Evolutionary conservation across 2,329 filamentous ascomycete genomes (phyloP).

Genomic region (Microsporum ferrugineum): DNA sequence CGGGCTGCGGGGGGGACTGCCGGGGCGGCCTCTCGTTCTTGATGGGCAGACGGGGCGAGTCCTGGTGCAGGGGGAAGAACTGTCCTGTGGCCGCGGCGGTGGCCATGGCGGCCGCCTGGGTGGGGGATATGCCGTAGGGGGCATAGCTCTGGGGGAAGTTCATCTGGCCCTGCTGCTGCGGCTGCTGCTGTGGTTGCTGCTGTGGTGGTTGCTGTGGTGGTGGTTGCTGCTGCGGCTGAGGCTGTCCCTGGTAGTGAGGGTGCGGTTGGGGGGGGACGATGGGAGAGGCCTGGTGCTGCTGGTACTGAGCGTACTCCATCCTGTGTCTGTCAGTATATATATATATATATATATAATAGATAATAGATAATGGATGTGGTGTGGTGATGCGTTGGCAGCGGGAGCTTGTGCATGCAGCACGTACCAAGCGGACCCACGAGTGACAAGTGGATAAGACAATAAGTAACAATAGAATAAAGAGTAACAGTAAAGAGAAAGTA

Average conservation of each 20-base stretch:
- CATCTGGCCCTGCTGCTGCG: slow-evolving; percentile 52
- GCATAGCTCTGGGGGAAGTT: slow-evolving; percentile 71
- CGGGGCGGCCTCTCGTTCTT: slow-evolving; percentile 62
- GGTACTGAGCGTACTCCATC: slow-evolving; percentile 2
- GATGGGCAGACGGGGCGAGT: slow-evolving; percentile 67
- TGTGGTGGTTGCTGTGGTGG: slow-evolving; percentile 47
- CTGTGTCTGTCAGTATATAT: background rate
- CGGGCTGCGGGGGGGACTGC: slow-evolving; percentile 53
- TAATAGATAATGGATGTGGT: background rate
- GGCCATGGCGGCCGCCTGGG: slow-evolving; percentile 85
- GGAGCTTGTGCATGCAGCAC: background rate
- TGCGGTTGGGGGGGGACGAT: slow-evolving; percentile 66
- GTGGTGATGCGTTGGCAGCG: slow-evolving; percentile 13
- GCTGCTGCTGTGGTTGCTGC: slow-evolving; percentile 49
- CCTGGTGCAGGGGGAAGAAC: slow-evolving; percentile 61
- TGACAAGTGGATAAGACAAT: background rate
- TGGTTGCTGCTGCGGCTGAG: slow-evolving; percentile 48
- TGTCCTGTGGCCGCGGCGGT: slow-evolving; percentile 85
- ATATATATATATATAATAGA: background rate
- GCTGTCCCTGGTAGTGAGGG: slow-evolving; percentile 53
- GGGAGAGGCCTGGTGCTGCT: slow-evolving; percentile 57
- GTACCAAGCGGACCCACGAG: background rate
- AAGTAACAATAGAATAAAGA: background rate
- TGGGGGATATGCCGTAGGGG: slow-evolving; percentile 70
- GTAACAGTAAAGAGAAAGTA: background rate